These are phyloP conservation scores for Dothiorella sarmentorum DNA, from an alignment of 2,329 filamentous ascomycete genomes.

Conservation along the genomic window DNA sequence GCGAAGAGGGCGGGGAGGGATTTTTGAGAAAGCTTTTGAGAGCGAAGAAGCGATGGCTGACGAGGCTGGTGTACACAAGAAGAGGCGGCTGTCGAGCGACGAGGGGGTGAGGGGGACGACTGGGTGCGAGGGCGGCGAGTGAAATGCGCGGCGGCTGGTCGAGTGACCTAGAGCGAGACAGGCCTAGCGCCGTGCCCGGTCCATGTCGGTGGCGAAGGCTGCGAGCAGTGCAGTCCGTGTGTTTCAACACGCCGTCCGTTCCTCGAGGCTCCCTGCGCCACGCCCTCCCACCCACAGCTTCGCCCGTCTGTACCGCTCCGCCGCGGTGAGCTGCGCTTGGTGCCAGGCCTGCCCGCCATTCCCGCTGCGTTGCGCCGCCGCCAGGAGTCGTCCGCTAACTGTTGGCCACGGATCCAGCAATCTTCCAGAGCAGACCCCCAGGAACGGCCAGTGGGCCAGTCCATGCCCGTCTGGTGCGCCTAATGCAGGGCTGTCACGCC, in stretches of 20 bases:
- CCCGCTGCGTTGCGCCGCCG: neutral
- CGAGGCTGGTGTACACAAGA: slow-evolving; percentile 12
- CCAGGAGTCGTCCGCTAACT: neutral
- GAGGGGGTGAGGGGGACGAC: neutral
- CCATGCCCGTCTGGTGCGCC: neutral
- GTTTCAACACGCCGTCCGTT: slow-evolving; percentile 3
- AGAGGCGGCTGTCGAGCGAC: slow-evolving; percentile 8
- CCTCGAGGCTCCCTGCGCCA: slow-evolving; percentile 11
- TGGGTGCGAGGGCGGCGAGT: neutral
- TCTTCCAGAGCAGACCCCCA: slow-evolving; percentile 4
- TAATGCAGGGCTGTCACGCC: slow-evolving; percentile 7
- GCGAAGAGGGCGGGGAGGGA: neutral
- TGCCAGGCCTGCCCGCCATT: neutral
- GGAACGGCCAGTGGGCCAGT: neutral
- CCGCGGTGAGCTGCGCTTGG: neutral
- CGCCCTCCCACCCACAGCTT: neutral
- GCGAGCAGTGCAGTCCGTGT: neutral
- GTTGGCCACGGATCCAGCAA: neutral
- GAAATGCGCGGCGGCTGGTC: neutral
- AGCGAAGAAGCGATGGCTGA: neutral
- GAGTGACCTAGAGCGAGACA: neutral
- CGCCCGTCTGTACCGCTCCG: neutral
- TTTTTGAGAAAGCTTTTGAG: neutral
- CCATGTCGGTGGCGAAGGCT: neutral
- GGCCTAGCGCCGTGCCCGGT: neutral